Conservation (phyloP, 345 rosid genomes). For the Chamaenerion angustifolium region DNA sequence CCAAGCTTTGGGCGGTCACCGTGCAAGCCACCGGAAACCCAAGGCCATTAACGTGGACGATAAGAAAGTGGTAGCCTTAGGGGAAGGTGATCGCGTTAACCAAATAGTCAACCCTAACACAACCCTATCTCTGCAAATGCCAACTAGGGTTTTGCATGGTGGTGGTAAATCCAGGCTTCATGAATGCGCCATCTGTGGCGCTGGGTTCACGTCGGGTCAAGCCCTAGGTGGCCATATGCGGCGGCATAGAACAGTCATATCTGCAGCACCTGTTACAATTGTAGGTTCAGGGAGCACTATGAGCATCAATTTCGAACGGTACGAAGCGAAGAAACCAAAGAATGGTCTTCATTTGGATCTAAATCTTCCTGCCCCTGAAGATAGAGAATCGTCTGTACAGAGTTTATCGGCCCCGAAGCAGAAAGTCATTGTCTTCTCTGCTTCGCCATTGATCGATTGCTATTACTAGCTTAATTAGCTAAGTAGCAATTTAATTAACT, state of each 20-base stretch:
- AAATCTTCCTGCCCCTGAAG: conserved; percentile 52
- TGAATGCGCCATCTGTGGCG: conserved; percentile 73
- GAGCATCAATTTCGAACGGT: conserved; percentile 10
- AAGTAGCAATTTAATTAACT: not conserved
- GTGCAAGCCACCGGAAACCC: conserved; percentile 82
- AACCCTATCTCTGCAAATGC: conserved; percentile 37
- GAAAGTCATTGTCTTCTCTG: conserved; percentile 42
- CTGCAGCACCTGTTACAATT: conserved; percentile 1
- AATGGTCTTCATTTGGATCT: conserved; percentile 32
- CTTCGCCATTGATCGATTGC: conserved; percentile 53
- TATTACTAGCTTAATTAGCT: conserved; percentile 19
- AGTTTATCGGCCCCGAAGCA: conserved; percentile 19
- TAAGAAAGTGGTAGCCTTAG: conserved; percentile 10
- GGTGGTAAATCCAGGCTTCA: conserved; percentile 37
- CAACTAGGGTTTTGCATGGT: conserved; percentile 1
- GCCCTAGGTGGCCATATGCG: conserved; percentile 98
- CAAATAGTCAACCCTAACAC: conserved; percentile 12
- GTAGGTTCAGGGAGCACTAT: not conserved
- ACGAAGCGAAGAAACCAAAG: conserved; percentile 23
- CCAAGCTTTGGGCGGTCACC: conserved; percentile 91
- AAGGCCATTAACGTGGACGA: conserved; percentile 14
- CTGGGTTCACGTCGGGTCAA: conserved; percentile 79
- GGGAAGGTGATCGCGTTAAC: conserved; percentile 3
- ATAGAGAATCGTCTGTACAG: conserved; percentile 8
- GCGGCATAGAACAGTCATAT: conserved; percentile 40